Conservation (phyloP, 441 rosid species). For the Metrosideros polymorpha region DNA sequence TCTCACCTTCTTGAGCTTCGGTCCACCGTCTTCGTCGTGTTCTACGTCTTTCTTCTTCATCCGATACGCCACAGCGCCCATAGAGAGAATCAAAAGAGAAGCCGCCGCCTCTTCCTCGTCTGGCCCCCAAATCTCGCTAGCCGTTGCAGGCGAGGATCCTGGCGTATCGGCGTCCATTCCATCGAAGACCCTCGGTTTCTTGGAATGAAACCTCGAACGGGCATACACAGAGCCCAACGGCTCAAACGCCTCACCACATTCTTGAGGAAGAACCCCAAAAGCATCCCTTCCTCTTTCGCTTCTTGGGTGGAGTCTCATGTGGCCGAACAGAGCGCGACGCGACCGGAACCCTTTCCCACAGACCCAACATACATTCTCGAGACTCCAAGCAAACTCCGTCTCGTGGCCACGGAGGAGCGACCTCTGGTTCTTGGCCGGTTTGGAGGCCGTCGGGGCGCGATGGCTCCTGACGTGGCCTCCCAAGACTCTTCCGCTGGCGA, state of each 20-base stretch:
- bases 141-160: background rate
- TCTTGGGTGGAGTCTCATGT: background rate
- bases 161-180: background rate
- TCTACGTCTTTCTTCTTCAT: background rate
- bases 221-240: background rate
- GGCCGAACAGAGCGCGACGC: background rate
- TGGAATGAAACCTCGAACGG: background rate
- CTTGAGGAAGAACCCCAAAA: background rate
- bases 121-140: background rate
- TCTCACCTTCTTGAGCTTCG: background rate
- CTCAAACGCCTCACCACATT: background rate
- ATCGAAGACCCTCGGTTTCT: background rate
- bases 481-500: background rate
- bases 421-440: background rate
- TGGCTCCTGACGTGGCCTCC: background rate
- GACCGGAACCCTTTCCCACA: background rate
- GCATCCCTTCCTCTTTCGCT: background rate
- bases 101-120: background rate
- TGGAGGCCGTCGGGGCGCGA: background rate
- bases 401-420: background rate
- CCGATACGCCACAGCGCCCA: background rate
- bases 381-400: background rate
- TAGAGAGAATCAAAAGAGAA: background rate
- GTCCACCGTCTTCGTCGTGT: background rate
- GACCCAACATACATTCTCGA: background rate